These are phyloP conservation scores for Furculomyces boomerangus DNA, from an alignment of 371 early-diverging fungal genomes.

Conservation along the genomic window DNA sequence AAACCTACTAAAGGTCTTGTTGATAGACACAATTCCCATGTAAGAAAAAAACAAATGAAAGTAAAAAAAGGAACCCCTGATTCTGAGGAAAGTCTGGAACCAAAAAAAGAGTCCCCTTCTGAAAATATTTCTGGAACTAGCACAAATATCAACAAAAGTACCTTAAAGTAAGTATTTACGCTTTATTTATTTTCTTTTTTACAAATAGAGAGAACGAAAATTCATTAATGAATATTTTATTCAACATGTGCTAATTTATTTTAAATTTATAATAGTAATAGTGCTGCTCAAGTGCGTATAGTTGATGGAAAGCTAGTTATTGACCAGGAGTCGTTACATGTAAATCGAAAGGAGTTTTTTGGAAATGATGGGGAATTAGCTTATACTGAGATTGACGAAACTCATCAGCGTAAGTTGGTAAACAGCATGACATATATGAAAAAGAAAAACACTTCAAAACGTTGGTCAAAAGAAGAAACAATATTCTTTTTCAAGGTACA, in stretches of 20 bases:
- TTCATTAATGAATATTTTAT: background rate
- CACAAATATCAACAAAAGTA: background rate
- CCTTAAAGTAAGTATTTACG: background rate
- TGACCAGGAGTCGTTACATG: conserved; percentile 16
- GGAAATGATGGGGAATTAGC: conserved; percentile 2
- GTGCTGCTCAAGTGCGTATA: conserved; percentile 18
- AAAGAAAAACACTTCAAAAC: conserved; percentile 12
- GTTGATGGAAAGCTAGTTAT: conserved; percentile 19
- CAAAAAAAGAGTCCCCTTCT: background rate
- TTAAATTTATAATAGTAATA: background rate
- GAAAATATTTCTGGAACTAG: background rate
- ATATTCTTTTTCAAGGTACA: conserved; percentile 12
- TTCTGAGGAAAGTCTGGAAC: background rate
- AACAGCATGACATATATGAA: conserved; percentile 15
- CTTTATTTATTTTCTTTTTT: background rate
- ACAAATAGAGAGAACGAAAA: background rate
- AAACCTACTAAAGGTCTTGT: conserved; percentile 12
- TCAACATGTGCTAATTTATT: background rate
- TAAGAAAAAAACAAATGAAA: conserved; percentile 8
- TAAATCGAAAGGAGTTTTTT: conserved; percentile 10
- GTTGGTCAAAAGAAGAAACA: conserved; percentile 17
- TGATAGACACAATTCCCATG: conserved; percentile 11
- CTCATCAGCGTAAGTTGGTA: conserved; percentile 6
- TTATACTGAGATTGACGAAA: conserved; percentile 17
- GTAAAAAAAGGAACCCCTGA: background rate